These are phyloP conservation scores for Chiua sp. DNA, from an alignment of 1,284 basidiomycete genomes.

Conservation along the genomic window DNA sequence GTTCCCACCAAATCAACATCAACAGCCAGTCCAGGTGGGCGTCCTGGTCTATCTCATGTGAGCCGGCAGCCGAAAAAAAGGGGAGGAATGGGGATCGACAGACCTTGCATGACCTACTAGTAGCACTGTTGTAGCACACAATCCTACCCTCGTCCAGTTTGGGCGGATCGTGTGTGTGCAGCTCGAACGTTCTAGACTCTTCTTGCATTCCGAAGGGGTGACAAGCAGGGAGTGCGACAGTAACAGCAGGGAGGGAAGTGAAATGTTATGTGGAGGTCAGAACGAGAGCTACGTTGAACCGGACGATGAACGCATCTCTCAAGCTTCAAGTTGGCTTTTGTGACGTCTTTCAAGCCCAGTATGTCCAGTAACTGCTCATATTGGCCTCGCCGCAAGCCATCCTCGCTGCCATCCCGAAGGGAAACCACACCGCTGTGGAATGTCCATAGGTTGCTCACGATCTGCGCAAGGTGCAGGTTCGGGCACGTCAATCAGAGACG, in stretches of 20 bases:
- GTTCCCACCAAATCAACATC: constrained; percentile 75
- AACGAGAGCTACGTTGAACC: too few species aligned
- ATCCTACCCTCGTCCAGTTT: constrained; percentile 54
- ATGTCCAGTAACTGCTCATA: constrained; percentile 75
- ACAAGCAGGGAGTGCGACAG: constrained; percentile 29
- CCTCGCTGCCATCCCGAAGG: constrained; percentile 46
- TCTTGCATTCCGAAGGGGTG: constrained; percentile 26
- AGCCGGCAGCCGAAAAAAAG: not conserved
- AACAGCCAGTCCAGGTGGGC: constrained; percentile 75
- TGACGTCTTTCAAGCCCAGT: constrained; percentile 56
- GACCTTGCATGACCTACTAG: constrained; percentile 81
- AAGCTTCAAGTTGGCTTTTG: constrained; percentile 36
- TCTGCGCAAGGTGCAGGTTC: constrained; percentile 64
- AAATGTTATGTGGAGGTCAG: constrained; percentile 18
- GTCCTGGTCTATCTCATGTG: constrained; percentile 69
- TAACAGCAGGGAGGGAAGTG: constrained; percentile 10
- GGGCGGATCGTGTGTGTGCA: constrained; percentile 70
- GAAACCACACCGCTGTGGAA: constrained; percentile 65
- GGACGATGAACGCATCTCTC: constrained; percentile 34
- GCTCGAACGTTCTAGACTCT: constrained; percentile 50
- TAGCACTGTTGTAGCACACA: constrained; percentile 70
- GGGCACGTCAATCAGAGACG: constrained; percentile 53
- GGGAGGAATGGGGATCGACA: constrained; percentile 26
- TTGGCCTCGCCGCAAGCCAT: constrained; percentile 60
- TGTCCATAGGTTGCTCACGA: constrained; percentile 65